Base-by-base conservation (phyloP, 805 yeast species). In the Metschnikowia kunwiensis region DNA sequence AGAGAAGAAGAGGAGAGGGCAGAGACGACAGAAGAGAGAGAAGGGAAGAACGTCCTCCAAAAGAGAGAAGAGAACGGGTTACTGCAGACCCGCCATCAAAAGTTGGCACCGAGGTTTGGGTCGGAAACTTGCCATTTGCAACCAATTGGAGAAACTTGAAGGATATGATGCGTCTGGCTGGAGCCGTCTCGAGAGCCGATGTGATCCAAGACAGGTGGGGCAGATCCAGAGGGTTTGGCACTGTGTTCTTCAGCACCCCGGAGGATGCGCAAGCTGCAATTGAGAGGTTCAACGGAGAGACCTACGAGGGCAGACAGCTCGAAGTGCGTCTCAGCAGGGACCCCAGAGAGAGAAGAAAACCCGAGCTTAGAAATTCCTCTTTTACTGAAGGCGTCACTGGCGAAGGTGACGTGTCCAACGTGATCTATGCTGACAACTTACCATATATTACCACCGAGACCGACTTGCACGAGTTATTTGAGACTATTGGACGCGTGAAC, bases 371-470 rank as follows among this genome's bases (percentile, higher is more conserved):
- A 43, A 74, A 74, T 54, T 55, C 78, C 24, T 79, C 68, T 7
- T 85, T 87, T 58, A 77, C 88, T 10, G 76, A 72, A 30, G 82
- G 79, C 37, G 88, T 84, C 27, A 51, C 57, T 7, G 85, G 82
- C 2, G 78, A 77, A 32, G 80, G 78, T 32, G 75, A 68, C 22
- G 70, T 75, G 15, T 55, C 63, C 10, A 62, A 53, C 40, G 58
- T 61, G 12, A 74, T 91, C 29, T 83, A 64, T 55, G 88, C 84
- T 15, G 73, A 72, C 29, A 91, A 91, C 65, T 68, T 91, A 54
- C 97, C 97, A 20, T 86, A 77, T 72, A 82, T 88, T 34, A 89
- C 97, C n/a, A 77, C 87, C 21, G 80, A 81, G 47, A 80, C 82
- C 40, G 97, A 91, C 61, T 72, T 91, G 47, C 77, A 70, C 46